Evolutionary conservation across 805 yeast species (phyloP).

Genomic region (Blastobotrys peoriensis): DNA sequence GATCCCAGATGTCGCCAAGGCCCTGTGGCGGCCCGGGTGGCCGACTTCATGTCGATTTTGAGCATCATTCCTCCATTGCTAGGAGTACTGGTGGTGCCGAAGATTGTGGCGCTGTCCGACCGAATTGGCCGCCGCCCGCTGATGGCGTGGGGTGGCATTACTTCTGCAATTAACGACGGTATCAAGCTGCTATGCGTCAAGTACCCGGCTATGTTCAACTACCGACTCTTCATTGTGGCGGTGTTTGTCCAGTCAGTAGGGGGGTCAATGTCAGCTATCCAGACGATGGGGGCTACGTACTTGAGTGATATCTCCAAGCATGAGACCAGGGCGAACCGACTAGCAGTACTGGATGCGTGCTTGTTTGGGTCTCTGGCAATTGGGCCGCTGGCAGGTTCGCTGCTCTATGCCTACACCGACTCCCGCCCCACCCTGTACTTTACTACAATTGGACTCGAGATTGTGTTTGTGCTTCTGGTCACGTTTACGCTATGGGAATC

Average conservation of each 20-base stretch:
- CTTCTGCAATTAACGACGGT: conserved; percentile 14
- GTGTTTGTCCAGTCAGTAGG: conserved; percentile 44
- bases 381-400: conserved; percentile 24
- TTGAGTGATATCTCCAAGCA: conserved; percentile 68
- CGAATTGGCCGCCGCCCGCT: conserved; percentile 54
- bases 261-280: conserved; percentile 57
- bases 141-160: conserved; percentile 26
- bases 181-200: conserved; percentile 13
- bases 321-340: conserved; percentile 38
- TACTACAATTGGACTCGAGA: conserved; percentile 7
- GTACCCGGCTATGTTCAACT: conserved; percentile 18
- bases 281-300: conserved; percentile 61
- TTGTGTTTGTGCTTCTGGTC: conserved; percentile 6
- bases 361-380: conserved; percentile 26
- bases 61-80: conserved; percentile 12
- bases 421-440: conserved; percentile 12
- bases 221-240: conserved; percentile 36
- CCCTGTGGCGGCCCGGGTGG: conserved; percentile 18
- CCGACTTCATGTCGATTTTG: conserved; percentile 15
- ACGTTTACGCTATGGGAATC: conserved; percentile 16
- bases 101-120: conserved; percentile 60
- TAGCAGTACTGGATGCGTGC: conserved; percentile 25
- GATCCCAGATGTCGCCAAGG: conserved; percentile 19
- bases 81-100: conserved; percentile 25
- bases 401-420: conserved; percentile 12